These are phyloP conservation scores for Diaporthe longicolla DNA, from an alignment of 2,329 filamentous ascomycete genomes.

Conservation along the genomic window DNA sequence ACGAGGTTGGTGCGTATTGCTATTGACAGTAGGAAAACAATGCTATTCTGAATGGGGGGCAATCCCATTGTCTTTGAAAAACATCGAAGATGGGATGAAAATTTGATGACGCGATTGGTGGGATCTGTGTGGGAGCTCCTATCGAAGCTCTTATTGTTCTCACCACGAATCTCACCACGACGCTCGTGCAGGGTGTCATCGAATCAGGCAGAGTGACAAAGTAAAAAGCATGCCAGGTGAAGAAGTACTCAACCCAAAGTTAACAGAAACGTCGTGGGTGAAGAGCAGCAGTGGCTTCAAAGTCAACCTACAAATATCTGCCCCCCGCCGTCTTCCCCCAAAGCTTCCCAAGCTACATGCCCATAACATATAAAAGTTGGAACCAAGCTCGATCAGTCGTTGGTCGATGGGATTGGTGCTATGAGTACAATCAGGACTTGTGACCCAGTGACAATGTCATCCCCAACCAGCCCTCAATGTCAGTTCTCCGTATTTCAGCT, in stretches of 20 bases:
- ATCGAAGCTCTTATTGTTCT: background rate
- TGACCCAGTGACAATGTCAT: background rate
- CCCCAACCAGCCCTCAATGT: background rate
- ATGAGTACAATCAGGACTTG: background rate
- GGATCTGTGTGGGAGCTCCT: background rate
- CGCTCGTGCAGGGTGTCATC: background rate
- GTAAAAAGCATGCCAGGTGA: background rate
- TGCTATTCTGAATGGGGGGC: background rate
- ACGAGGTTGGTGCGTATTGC: background rate
- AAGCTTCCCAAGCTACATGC: background rate
- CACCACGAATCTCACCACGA: background rate
- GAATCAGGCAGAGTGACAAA: background rate
- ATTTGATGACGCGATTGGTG: background rate
- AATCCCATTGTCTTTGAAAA: slow-evolving; percentile 4
- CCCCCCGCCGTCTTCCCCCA: too few relatives aligned
- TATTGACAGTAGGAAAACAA: slow-evolving; percentile 17
- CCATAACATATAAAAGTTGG: background rate
- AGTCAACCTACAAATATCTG: background rate
- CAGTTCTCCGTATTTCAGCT: background rate
- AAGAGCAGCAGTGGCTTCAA: background rate
- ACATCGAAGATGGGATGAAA: slow-evolving; percentile 21
- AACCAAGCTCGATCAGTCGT: background rate
- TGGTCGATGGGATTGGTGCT: background rate
- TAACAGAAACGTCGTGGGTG: background rate
- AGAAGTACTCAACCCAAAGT: background rate